Evolutionary conservation across 2,329 filamentous ascomycete species (phyloP).

Genomic region (Trichoderma sp.): DNA sequence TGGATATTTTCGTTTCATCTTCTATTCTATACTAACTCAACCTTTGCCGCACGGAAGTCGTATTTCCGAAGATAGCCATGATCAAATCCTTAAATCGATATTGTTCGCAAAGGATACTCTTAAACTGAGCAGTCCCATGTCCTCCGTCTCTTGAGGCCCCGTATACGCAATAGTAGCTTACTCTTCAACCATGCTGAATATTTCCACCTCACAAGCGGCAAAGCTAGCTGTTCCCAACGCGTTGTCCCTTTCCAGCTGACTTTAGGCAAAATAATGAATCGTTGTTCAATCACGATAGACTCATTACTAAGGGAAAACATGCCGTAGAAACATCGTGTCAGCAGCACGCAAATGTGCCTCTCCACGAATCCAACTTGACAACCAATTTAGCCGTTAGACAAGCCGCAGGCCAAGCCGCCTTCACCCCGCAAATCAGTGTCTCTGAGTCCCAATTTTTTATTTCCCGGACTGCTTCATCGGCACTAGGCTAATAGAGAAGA

Average conservation of each 20-base stretch:
- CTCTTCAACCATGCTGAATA: not conserved
- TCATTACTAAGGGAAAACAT: not conserved
- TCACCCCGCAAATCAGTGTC: slow-evolving; percentile 9
- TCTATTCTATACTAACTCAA: too few relatives aligned
- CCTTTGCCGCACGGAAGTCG: too few relatives aligned
- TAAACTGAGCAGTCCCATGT: not conserved
- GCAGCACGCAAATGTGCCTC: not conserved
- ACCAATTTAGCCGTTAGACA: slow-evolving; percentile 21
- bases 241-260: not conserved
- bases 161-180: not conserved
- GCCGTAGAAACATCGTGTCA: not conserved
- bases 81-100: too few relatives aligned
- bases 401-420: not conserved
- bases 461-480: slow-evolving; percentile 13
- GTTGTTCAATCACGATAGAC: not conserved
- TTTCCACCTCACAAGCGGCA: not conserved
- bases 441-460: slow-evolving; percentile 1
- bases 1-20: too few relatives aligned
- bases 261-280: slow-evolving; percentile 8
- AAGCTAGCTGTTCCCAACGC: not conserved
- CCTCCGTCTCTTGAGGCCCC: too few relatives aligned
- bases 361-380: not conserved
- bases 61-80: too few relatives aligned
- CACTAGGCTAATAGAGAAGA: slow-evolving; percentile 5
- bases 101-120: not conserved